phyloP scores from a whole-genome alignment of 202 grass and related monocot genomes.

The Zoysia matrella region DNA sequence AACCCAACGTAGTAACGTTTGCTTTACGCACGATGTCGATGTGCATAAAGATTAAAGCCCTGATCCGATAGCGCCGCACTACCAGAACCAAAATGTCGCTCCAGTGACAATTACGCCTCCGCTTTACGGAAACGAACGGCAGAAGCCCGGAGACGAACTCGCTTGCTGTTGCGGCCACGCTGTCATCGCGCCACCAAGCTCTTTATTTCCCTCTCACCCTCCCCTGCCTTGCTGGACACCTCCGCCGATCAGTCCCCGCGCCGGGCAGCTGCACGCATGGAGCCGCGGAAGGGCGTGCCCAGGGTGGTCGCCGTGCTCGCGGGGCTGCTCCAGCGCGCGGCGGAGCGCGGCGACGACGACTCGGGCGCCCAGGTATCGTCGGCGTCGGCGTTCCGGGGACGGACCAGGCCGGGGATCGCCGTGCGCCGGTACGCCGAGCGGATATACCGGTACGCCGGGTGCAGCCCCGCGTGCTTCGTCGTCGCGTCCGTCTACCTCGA shows the following conservation, averaged over 20 bases:
- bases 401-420: constrained; percentile 55
- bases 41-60: too few species aligned
- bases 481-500: constrained; percentile 79
- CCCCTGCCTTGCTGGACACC: too few species aligned
- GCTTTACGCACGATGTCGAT: too few species aligned
- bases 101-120: background rate
- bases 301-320: constrained; percentile 57
- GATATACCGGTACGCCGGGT: constrained; percentile 71
- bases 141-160: background rate
- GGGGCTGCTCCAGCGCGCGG: constrained; percentile 58
- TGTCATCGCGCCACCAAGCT: constrained; percentile 12
- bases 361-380: background rate
- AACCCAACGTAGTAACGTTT: too few species aligned
- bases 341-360: constrained; percentile 39
- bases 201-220: background rate
- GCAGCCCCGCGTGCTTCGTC: constrained; percentile 71
- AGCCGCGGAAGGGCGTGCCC: constrained; percentile 17
- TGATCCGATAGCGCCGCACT: too few species aligned
- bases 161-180: background rate
- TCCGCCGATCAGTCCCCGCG: too few species aligned
- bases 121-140: background rate
- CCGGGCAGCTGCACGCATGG: background rate
- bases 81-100: too few species aligned
- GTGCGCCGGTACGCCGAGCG: constrained; percentile 64
- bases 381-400: constrained; percentile 44